Conservation (phyloP, 306 rosid genomes). For the Boehmeria nivea region DNA sequence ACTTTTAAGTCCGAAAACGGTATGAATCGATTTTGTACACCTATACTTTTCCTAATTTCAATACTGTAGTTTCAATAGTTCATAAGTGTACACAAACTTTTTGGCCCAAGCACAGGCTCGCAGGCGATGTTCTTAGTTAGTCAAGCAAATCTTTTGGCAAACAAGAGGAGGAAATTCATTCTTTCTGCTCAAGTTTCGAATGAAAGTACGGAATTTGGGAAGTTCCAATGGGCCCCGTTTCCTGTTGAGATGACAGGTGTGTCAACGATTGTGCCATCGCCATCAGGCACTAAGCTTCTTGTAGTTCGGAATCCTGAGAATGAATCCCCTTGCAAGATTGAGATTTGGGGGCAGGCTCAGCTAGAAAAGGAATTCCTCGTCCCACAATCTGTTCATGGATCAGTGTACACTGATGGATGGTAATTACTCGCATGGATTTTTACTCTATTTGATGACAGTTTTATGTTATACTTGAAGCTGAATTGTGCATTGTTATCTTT, state of each 20-base stretch:
- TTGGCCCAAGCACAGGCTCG: conserved; percentile 35
- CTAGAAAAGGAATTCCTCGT: conserved; percentile 68
- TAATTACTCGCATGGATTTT: conserved; percentile 6
- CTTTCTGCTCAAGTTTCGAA: conserved; percentile 42
- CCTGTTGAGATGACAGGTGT: conserved; percentile 64
- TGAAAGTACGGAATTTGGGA: conserved; percentile 32
- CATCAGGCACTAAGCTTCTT: conserved; percentile 65
- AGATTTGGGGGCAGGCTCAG: conserved; percentile 67
- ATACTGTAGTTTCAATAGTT: no score
- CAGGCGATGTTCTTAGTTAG: conserved; percentile 56
- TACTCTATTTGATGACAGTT: background rate
- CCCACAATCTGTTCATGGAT: conserved; percentile 70
- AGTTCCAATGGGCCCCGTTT: conserved; percentile 72
- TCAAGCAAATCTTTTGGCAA: conserved; percentile 59
- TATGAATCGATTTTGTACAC: conserved; percentile 12
- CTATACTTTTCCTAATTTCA: no score
- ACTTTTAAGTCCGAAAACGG: conserved; percentile 49
- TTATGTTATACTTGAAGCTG: no score
- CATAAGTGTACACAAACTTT: no score
- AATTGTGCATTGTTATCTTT: no score
- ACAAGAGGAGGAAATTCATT: conserved; percentile 52
- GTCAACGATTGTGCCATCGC: conserved; percentile 65
- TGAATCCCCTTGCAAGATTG: conserved; percentile 45
- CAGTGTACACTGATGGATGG: conserved; percentile 75
- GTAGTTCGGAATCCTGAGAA: conserved; percentile 53